Percentiles rank a stretch among this genome's conserved stretches.
phyloP scores from a whole-genome alignment of 1,139 yeast species.

The Debaryomyces subglobosus region DNA sequence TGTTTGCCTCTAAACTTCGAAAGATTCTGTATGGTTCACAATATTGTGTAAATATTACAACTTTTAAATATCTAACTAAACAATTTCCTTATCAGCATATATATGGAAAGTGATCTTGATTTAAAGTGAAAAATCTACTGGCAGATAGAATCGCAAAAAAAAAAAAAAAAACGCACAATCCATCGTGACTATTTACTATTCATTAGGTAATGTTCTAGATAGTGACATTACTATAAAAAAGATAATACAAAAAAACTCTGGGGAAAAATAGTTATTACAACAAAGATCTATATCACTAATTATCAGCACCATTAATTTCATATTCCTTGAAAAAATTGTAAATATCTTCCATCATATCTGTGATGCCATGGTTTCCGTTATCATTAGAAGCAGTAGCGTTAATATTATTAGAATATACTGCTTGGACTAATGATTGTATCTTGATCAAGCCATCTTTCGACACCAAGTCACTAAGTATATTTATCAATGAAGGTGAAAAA shows the following conservation, averaged over 20 bases:
- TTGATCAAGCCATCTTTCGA: constrained; percentile 79
- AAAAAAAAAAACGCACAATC: constrained; percentile 3
- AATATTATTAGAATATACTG: constrained; percentile 56
- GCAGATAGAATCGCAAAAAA: neutral
- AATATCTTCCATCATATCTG: constrained; percentile 58
- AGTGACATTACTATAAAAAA: neutral
- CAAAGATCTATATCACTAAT: constrained; percentile 19
- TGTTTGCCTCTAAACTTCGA: neutral
- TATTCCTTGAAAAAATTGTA: constrained; percentile 54
- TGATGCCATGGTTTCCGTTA: constrained; percentile 56
- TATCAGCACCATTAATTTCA: constrained; percentile 44
- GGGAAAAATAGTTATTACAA: neutral
- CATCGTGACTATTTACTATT: constrained; percentile 1
- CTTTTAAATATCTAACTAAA: neutral
- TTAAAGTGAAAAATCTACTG: neutral
- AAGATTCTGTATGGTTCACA: neutral
- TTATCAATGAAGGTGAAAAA: constrained; percentile 69
- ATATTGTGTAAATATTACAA: no score
- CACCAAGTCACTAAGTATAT: constrained; percentile 60
- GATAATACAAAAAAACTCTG: constrained; percentile 1
- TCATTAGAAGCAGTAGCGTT: constrained; percentile 23
- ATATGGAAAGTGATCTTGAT: neutral
- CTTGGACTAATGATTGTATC: constrained; percentile 74
- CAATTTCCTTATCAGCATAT: neutral
- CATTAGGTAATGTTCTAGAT: neutral